Evolutionary conservation across 208 protist genomes (phyloP), one percentile per base, ranked within the genome.

Genomic region (Kentomonas sorsogonicus): DNA sequence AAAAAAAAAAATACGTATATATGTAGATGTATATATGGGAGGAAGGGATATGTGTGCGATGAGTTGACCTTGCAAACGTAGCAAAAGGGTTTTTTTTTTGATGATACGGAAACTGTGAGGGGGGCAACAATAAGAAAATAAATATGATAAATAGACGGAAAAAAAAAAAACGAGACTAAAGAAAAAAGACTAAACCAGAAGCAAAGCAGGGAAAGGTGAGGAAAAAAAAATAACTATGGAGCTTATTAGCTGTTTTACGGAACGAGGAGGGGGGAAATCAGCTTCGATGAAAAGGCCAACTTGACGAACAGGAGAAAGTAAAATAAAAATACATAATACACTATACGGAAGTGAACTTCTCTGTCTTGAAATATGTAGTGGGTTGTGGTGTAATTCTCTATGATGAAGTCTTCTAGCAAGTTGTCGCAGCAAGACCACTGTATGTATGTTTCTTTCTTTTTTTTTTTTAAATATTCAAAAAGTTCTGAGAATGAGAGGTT

Each of bases 361-460:
- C n/a, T n/a, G n/a, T n/a, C n/a, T 38, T 38, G 11, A 38, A 38
- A 38, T 38, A 38, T 38, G 11, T 38, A 38, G 11, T 15, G 5
- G 7, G 11, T 38, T 5, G 11, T 38, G 33, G 11, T 5, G 11
- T 11, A 38, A 38, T 38, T 15, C 7, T 11, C 5, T 15, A 38
- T 38, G 33, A 38, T 38, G 33, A 38, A 38, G 33, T n/a, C n/a
- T 11, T 15, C 7, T 38, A 15, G 33, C 33, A 5, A 38, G 5
- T 11, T 11, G 5, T 5, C 33, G 7, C 33, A 38, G 11, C 7
- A 38, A 11, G 7, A 38, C 5, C 33, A 15, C 33, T 5, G 5
- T 11, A 36, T 36, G 33, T 5, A 5, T 36, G 33, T 46, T 46
- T 46, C 18, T 46, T 46, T 46, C 18, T 46, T 46, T 46, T 46